Conservation (phyloP, 352 stramenopile species). For the Globisporangium nagaii region DNA sequence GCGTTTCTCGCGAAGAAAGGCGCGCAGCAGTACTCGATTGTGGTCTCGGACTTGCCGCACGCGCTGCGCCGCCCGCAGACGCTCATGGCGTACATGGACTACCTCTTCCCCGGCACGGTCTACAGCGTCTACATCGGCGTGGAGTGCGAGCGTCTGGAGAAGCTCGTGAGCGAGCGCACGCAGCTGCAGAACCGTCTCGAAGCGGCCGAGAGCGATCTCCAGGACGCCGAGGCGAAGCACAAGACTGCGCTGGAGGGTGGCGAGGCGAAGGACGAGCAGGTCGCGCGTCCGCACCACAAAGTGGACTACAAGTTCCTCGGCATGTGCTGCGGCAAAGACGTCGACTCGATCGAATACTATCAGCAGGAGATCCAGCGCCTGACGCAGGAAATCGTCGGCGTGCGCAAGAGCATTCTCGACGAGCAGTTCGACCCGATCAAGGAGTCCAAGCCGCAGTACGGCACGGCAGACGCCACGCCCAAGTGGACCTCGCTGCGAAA, state of each 20-base stretch:
- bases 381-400: conserved; percentile 38
- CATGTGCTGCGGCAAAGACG: conserved; percentile 36
- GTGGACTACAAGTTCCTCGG: conserved; percentile 38
- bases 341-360: conserved; percentile 66
- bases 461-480: conserved; percentile 3
- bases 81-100: conserved; percentile 58
- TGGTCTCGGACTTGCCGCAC: conserved; percentile 58
- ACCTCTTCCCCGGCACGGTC: conserved; percentile 57
- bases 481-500: conserved; percentile 10
- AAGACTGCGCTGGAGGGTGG: conserved; percentile 11
- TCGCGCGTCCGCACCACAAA: conserved; percentile 29
- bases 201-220: conserved; percentile 37
- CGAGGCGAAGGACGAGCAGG: conserved; percentile 16
- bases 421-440: conserved; percentile 31
- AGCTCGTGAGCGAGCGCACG: conserved; percentile 45
- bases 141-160: conserved; percentile 55
- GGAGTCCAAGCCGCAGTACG: conserved; percentile 20
- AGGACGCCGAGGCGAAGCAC: conserved; percentile 14
- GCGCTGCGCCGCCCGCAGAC: conserved; percentile 49
- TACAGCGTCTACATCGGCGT: conserved; percentile 68
- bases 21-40: conserved; percentile 69
- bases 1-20: conserved; percentile 30
- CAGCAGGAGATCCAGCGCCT: conserved; percentile 37
- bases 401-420: conserved; percentile 44
- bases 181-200: conserved; percentile 49